These are phyloP conservation scores for Aspergillus pseudoviridinutans DNA, from an alignment of 2,329 filamentous ascomycete species.

Conservation along the genomic window DNA sequence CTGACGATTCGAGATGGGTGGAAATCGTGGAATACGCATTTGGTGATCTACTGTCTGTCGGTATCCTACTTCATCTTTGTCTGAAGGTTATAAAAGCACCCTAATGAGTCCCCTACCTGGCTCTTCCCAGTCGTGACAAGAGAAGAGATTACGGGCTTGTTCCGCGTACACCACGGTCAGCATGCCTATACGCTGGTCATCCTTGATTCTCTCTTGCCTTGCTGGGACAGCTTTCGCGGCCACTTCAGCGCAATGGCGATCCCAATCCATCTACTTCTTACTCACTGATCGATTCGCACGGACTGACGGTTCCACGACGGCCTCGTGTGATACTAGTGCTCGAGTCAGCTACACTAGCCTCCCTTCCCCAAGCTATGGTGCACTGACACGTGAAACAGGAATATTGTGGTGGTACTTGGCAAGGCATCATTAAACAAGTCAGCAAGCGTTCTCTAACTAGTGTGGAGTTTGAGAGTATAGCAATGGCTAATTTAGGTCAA, in stretches of 20 bases:
- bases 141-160: not conserved
- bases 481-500: not conserved
- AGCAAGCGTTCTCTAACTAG: not conserved
- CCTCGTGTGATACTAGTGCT: conserved; percentile 24
- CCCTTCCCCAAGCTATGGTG: not conserved
- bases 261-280: conserved; percentile 44
- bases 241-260: conserved; percentile 36
- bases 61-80: not conserved
- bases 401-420: conserved; percentile 51
- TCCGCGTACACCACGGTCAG: not conserved
- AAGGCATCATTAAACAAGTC: conserved; percentile 43
- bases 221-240: conserved; percentile 24
- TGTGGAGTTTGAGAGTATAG: not conserved
- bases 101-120: not conserved
- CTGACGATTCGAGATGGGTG: not conserved
- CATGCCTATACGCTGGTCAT: conserved; percentile 17
- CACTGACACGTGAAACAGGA: conserved; percentile 7
- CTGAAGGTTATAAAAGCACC: not conserved
- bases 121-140: not conserved
- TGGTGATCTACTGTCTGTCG: not conserved
- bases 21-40: not conserved
- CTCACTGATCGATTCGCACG: conserved; percentile 45
- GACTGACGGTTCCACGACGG: conserved; percentile 37
- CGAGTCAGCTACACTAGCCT: conserved; percentile 13
- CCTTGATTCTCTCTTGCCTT: conserved; percentile 17